Base-by-base conservation (phyloP, 768 basidiomycete species). In the Dendrothele bispora region DNA sequence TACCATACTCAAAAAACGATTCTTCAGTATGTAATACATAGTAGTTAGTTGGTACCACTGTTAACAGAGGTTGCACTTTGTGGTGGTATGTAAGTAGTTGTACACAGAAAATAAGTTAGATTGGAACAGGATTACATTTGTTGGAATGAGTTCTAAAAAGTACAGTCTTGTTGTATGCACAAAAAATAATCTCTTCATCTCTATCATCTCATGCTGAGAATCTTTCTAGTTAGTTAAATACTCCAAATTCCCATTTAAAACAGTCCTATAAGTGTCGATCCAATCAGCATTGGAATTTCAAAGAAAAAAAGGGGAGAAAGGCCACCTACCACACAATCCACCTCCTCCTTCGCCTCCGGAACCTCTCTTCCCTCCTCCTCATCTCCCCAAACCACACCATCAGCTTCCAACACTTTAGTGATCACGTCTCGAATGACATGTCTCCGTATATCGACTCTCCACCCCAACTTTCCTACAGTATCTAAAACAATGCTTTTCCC, bases 401-500 rank as follows among this genome's bases (percentile, higher is more conserved):
- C 65, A 5, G 60, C 61, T 49, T 77, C 69, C 24, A 88, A 70
- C 36, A 87, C 65, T 48, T 80, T 77, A 17, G 79, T 79, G 51
- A 94, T 82, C 29, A 94, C 70, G 20, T 83, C 74, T 40, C 65
- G 74, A 49, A 95, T 90, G 17, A 79, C 64, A 61, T 95, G 93
- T 26, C 78, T 88, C 50, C 89, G 69, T 5, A 94, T 68, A 63
- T 92, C 87, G 12, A 91, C 89, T 8, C 66, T 66, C 95, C 95
- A 98, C 3, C 83, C 82, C 21, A 90, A 70, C 64, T 83, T 82
- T 8, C 77, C 77, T 22, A 95, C 90, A 0, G 93, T 91, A 68
- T 97, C 93, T 62, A 93, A 95, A 3, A 91, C 63, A 47, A 90
- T 85, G n/a, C 80, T 83, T 66, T 88, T 83, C 39, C 95, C 95